Evolutionary conservation across 2,329 filamentous ascomycete genomes (phyloP).

Genomic region (Fusarium drepaniforme): DNA sequence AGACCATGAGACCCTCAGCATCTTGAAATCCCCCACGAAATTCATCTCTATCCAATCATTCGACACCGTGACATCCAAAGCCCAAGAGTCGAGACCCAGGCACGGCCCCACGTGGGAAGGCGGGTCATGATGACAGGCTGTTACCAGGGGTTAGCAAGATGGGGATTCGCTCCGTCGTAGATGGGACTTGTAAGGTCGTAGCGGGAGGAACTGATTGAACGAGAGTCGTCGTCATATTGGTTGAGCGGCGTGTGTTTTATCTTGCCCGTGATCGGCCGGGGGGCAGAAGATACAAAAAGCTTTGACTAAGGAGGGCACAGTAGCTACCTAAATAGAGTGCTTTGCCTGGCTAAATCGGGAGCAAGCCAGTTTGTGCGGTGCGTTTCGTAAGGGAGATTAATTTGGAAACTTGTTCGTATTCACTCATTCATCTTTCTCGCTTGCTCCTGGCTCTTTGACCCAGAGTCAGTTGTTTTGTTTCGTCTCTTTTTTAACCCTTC

Average conservation of each 20-base stretch:
- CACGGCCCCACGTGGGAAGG: conserved; percentile 35
- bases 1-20: neutral
- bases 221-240: neutral
- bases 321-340: neutral
- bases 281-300: neutral
- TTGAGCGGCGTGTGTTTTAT: neutral
- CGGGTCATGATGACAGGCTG: conserved; percentile 17
- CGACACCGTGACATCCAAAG: conserved; percentile 31
- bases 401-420: conserved; percentile 4
- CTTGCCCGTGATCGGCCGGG: neutral
- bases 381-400: conserved; percentile 2
- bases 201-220: neutral
- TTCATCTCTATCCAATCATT: conserved; percentile 35
- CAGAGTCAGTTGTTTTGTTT: neutral
- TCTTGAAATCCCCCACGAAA: neutral
- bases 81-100: neutral
- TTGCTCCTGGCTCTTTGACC: neutral
- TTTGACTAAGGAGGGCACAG: neutral
- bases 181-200: neutral
- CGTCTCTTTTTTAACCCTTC: neutral
- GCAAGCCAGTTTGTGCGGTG: neutral
- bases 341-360: neutral
- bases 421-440: neutral
- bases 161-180: neutral
- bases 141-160: neutral